Evolutionary conservation across 163 green algal species (phyloP), one percentile per base, ranked within the genome.

Genomic region (Smithsoniella earleae): DNA sequence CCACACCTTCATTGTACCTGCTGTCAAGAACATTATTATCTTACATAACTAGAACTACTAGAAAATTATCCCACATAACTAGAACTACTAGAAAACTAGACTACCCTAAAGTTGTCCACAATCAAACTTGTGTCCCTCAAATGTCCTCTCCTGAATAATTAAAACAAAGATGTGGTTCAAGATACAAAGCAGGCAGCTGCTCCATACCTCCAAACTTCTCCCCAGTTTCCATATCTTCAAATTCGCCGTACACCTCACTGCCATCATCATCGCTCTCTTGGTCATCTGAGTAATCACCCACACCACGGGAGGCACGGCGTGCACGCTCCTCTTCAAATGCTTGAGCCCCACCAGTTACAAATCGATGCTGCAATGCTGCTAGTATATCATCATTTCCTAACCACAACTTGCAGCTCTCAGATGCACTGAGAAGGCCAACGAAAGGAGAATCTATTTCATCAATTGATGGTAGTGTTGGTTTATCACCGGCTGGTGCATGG

Each of bases 141-240:
- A n/a, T n/a, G n/a, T n/a, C n/a, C n/a, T n/a, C n/a, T n/a, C n/a
- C n/a, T n/a, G n/a, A n/a, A n/a, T n/a, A n/a, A n/a, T n/a, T n/a
- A n/a, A n/a, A n/a, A n/a, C n/a, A n/a, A n/a, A n/a, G n/a, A n/a
- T n/a, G n/a, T n/a, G n/a, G n/a, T n/a, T n/a, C n/a, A n/a, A n/a
- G n/a, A n/a, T n/a, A n/a, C n/a, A n/a, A n/a, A n/a, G n/a, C n/a
- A n/a, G n/a, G n/a, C n/a, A n/a, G n/a, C n/a, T n/a, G n/a, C n/a
- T n/a, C n/a, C n/a, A n/a, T 65, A n/a, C 62, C 73, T 1, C 10
- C 75, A 36, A 86, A 86, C 62, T 75, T 74, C 43, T 85, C 62
- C 13, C 88, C 94, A 1, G 85, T 88, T 79, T 98, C 94, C 46
- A 98, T 40, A 77, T 98, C 94, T 79, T 97, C 90, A 84, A 98